Percentiles rank a stretch among this genome's conserved stretches.
Evolutionary conservation across 75 land plant species (phyloP).

Genomic region (Selaginella tamariscina): DNA sequence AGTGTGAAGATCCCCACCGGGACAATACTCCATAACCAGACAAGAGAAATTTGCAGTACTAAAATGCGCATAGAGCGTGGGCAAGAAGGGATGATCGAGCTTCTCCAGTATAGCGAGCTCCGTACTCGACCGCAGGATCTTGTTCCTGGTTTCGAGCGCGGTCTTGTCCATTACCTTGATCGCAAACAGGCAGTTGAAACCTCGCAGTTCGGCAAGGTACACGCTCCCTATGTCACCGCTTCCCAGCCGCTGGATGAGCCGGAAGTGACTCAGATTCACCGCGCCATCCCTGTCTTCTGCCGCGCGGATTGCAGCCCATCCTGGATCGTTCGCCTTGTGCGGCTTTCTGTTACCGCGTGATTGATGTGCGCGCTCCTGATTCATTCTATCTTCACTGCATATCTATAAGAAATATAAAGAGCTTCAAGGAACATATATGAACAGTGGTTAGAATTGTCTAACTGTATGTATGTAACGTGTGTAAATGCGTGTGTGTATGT

Average conservation of each 20-base stretch:
- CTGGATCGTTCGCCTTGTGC: slow-evolving; percentile 57
- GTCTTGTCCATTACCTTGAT: slow-evolving; percentile 70
- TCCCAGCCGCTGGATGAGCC: slow-evolving; percentile 45
- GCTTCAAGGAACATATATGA: too few relatives aligned
- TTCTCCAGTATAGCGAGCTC: slow-evolving; percentile 51
- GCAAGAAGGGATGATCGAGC: slow-evolving; percentile 62
- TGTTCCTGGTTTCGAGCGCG: slow-evolving; percentile 38
- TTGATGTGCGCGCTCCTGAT: too few relatives aligned
- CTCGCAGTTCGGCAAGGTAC: slow-evolving; percentile 49
- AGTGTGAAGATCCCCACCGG: slow-evolving; percentile 73
- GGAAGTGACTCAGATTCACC: slow-evolving; percentile 37
- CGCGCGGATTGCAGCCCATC: slow-evolving; percentile 48
- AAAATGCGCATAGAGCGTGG: slow-evolving; percentile 42
- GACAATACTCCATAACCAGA: slow-evolving; percentile 62
- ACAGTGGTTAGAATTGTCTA: too few relatives aligned
- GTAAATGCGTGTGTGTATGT: too few relatives aligned
- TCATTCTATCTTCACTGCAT: too few relatives aligned
- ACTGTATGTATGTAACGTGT: too few relatives aligned
- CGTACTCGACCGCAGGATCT: slow-evolving; percentile 40
- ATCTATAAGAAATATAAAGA: too few relatives aligned
- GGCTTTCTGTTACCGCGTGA: slow-evolving; percentile 34
- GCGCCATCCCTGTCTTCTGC: slow-evolving; percentile 17
- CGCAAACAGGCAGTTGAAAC: slow-evolving; percentile 28
- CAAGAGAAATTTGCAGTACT: slow-evolving; percentile 38
- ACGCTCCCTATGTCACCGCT: slow-evolving; percentile 72